Percentiles rank a stretch among this genome's conserved stretches.
These are phyloP conservation scores for Capsella bursapastoris DNA, from an alignment of 345 rosid genomes.

Conservation along the genomic window DNA sequence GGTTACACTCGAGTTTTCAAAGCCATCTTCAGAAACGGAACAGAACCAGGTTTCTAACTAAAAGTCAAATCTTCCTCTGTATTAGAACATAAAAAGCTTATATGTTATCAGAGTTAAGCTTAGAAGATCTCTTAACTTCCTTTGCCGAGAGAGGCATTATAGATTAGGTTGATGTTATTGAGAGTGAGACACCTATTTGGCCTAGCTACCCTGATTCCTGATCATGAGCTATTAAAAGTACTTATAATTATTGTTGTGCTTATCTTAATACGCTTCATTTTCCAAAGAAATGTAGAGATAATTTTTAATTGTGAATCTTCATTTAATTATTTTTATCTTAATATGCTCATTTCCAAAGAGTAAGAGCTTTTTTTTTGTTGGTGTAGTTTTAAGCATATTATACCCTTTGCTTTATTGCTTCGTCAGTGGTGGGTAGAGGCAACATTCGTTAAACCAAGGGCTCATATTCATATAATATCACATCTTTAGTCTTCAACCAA, in stretches of 20 bases:
- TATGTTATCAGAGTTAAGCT: conserved; percentile 22
- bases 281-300: conserved; percentile 2
- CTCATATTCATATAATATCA: neutral
- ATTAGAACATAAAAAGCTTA: conserved; percentile 14
- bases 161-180: conserved; percentile 28
- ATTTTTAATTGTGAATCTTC: conserved; percentile 1
- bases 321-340: neutral
- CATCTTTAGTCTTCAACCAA: neutral
- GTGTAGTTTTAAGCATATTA: conserved; percentile 27
- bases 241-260: conserved; percentile 20
- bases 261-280: conserved; percentile 2
- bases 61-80: conserved; percentile 13
- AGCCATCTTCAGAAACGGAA: conserved; percentile 40
- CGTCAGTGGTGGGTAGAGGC: conserved; percentile 30
- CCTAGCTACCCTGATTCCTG: neutral
- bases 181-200: conserved; percentile 30
- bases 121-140: conserved; percentile 23
- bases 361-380: neutral
- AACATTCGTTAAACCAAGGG: conserved; percentile 30
- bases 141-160: conserved; percentile 11
- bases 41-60: conserved; percentile 36
- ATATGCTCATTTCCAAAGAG: conserved; percentile 9
- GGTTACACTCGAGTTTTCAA: conserved; percentile 75
- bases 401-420: conserved; percentile 33
- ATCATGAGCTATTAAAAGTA: conserved; percentile 4